phyloP scores from a whole-genome alignment of 495 filamentous ascomycete species.

The Hypoxylon cercidicola region DNA sequence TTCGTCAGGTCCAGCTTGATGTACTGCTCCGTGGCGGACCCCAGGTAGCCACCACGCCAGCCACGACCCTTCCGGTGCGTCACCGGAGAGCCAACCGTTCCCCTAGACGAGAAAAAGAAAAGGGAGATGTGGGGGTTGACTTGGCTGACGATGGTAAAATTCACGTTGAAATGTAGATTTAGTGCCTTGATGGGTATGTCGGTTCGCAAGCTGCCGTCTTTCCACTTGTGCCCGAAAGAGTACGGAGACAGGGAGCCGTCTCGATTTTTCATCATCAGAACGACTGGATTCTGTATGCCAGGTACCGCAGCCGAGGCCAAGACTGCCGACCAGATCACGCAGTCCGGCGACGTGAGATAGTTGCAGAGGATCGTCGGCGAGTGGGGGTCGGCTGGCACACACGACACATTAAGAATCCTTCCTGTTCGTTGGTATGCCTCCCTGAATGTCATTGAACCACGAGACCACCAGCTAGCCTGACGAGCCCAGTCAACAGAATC shows the following conservation, averaged over 20 bases:
- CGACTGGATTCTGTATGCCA: constrained; percentile 94
- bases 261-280: constrained; percentile 91
- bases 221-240: constrained; percentile 97
- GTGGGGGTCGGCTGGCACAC: constrained; percentile 96
- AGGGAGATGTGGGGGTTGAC: constrained; percentile 98
- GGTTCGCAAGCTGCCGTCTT: constrained; percentile 91
- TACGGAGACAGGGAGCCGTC: constrained; percentile 81
- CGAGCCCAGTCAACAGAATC: constrained; percentile 92
- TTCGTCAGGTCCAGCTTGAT: constrained; percentile 95
- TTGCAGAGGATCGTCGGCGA: constrained; percentile 91
- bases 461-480: constrained; percentile 85
- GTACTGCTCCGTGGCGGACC: constrained; percentile 91
- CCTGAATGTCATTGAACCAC: constrained; percentile 89
- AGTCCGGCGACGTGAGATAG: constrained; percentile 93
- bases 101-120: constrained; percentile 96
- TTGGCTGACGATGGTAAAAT: constrained; percentile 94
- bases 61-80: constrained; percentile 93
- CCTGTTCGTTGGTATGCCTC: constrained; percentile 96
- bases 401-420: constrained; percentile 92
- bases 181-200: constrained; percentile 95
- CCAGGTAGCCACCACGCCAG: constrained; percentile 95
- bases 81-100: constrained; percentile 89
- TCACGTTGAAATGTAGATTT: constrained; percentile 97
- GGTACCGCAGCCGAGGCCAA: constrained; percentile 95
- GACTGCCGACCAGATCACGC: constrained; percentile 97